These are phyloP conservation scores for Syncephalis plumigaleata DNA, from an alignment of 371 early-diverging fungal genomes.

Conservation along the genomic window DNA sequence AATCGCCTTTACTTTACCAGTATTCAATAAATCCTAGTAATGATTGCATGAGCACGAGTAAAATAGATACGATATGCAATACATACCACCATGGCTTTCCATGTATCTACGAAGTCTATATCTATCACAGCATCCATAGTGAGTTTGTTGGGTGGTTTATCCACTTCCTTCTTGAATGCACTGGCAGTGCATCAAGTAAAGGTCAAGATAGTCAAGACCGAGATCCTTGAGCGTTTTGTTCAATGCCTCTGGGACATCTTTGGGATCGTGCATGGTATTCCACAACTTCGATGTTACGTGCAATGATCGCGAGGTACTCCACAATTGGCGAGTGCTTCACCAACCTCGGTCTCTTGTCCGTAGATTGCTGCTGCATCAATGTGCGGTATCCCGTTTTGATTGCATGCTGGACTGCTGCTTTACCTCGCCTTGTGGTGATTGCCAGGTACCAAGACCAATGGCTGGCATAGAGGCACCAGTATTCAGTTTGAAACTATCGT, in stretches of 20 bases:
- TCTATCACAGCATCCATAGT: constrained; percentile 14
- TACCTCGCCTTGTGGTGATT: constrained; percentile 19
- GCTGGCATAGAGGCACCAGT: constrained; percentile 2
- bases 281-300: constrained; percentile 87
- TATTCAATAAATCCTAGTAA: constrained; percentile 39
- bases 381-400: constrained; percentile 47
- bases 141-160: background rate
- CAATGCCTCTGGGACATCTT: constrained; percentile 41
- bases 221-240: constrained; percentile 54
- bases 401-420: constrained; percentile 33
- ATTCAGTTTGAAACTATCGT: background rate
- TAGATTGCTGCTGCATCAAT: constrained; percentile 53
- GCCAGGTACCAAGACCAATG: constrained; percentile 4
- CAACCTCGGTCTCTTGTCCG: constrained; percentile 74
- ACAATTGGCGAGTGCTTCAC: constrained; percentile 40
- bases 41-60: constrained; percentile 54
- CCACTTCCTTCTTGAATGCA: constrained; percentile 12
- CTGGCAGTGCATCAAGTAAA: constrained; percentile 56
- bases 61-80: constrained; percentile 17
- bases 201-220: constrained; percentile 67
- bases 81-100: constrained; percentile 58
- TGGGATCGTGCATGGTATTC: constrained; percentile 60
- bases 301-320: constrained; percentile 45
- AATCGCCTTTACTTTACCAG: constrained; percentile 35
- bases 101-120: constrained; percentile 31